Evolutionary conservation across 1,284 basidiomycete genomes (phyloP), one percentile per base, ranked within the genome.

Genomic region (Trametes sp.): DNA sequence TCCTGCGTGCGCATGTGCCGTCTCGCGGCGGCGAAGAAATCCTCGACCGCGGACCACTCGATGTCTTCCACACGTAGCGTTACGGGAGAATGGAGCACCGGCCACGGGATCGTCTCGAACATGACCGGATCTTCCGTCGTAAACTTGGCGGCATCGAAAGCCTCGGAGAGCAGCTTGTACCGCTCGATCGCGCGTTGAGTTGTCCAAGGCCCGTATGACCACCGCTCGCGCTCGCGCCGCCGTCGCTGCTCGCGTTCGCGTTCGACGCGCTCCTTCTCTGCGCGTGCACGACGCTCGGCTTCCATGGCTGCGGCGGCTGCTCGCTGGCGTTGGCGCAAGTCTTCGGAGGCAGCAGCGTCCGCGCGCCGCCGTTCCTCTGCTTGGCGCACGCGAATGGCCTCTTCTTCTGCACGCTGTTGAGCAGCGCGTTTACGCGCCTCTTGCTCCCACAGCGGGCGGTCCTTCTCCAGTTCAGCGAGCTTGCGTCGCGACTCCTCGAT

Each of bases 91-190:
- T 79, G 76, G 42, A 93, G 73, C 21, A 88, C 83, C 2, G 90
- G 90, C 91, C 90, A 93, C 0, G 90, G 90, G 35, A 93, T 79
- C 38, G 80, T 81, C 48, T 85, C 82, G 65, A 87, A 86, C 1
- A 80, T 75, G 13, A 91, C 73, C 4, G 84, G 84, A 19, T 81
- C 76, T 24, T 80, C 78, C 23, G 74, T 62, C 2, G 81, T 77
- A 76, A 87, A 91, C 66, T 82, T 86, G 3, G 83, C 77, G 8
- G 74, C 69, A 71, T 91, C 90, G 71, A 93, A 93, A 28, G 79
- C 77, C n/a, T 86, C 85, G 58, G 82, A 78, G 16, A 87, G 77
- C 38, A 73, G 70, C 54, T 79, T 83, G 75, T 89, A 93, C 31
- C 85, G 82, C 68, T 91, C 88, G 26, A 92, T 75, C 14, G 90